Conservation (phyloP, 2,329 filamentous ascomycete genomes). For the Aspergillus texensis region DNA sequence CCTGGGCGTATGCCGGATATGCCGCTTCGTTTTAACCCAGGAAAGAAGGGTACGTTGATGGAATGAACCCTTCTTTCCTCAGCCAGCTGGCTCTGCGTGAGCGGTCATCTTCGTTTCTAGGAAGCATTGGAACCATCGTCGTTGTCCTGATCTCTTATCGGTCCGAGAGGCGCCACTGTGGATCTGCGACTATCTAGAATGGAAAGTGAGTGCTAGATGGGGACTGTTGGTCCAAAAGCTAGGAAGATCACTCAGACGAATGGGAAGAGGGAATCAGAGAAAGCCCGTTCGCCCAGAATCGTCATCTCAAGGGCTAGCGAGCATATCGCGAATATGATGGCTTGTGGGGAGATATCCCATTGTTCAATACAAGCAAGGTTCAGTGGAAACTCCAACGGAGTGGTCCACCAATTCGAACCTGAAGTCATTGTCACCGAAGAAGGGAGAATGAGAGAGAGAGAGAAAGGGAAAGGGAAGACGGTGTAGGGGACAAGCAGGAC, state of each 20-base stretch:
- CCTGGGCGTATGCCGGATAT: not conserved
- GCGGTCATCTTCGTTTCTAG: not conserved
- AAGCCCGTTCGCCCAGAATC: not conserved
- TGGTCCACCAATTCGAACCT: not conserved
- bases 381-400: not conserved
- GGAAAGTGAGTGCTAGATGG: not conserved
- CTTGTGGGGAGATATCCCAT: not conserved
- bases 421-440: not conserved
- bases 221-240: not conserved
- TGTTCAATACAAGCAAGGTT: not conserved
- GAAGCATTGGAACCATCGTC: not conserved
- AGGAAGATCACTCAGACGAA: not conserved
- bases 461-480: constrained; percentile 10
- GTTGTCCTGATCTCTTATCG: not conserved
- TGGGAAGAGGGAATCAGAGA: not conserved
- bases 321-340: not conserved
- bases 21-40: not conserved
- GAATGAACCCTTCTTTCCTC: not conserved
- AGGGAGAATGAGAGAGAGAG: constrained; percentile 1
- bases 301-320: not conserved
- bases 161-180: not conserved
- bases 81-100: not conserved
- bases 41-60: not conserved
- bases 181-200: not conserved
- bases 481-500: constrained; percentile 3